Base-by-base conservation (phyloP, 2,329 filamentous ascomycete species). In the Shiraia sp. region DNA sequence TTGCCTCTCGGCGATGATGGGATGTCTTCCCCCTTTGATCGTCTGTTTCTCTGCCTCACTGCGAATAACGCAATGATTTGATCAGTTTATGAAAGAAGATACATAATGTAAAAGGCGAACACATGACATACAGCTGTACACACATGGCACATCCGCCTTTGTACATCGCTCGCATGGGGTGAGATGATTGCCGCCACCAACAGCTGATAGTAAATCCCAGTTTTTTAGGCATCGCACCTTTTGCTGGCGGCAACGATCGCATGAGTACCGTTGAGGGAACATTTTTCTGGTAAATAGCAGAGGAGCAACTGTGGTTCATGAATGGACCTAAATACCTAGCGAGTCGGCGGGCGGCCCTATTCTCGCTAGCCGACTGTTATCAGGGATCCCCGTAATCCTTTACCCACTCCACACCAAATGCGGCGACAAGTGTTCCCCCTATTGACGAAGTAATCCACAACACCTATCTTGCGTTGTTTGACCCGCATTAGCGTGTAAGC, bases 201-300 rank as follows among this genome's bases (percentile, higher is more conserved):
- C n/a, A n/a, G 30, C 25, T 15, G 36, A 32, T 13, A 22, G 19
- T 7, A 5, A 13, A 15, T 24, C 10, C n/a, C n/a, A n/a, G 17
- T 30, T 28, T 22, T 28, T 25, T 22, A 35, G 30, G 22, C 38
- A 41, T 41, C 38, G 17, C 31, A 41, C 38, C 24, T 41, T 41
- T 35, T 41, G 38, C 24, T 41, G 38, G 15, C 38, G 30, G 25
- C 38, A 41, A 19, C 38, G 38, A 29, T 41, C 25, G 32, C 26
- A 46, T 57, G 42, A 65, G n/a, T n/a, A n/a, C 10, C 15, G 32
- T 23, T 15, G 32, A 25, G 12, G 19, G 17, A 15, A 34, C 19
- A 19, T 30, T 30, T 30, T 9, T 30, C 8, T 29, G 27, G 27
- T 29, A 14, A 9, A 29, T n/a, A 29, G 27, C 12, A 29, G 13